Evolutionary conservation across 306 rosid genomes (phyloP), one percentile per base, ranked within the genome.

Genomic region (Malus sylvestris): DNA sequence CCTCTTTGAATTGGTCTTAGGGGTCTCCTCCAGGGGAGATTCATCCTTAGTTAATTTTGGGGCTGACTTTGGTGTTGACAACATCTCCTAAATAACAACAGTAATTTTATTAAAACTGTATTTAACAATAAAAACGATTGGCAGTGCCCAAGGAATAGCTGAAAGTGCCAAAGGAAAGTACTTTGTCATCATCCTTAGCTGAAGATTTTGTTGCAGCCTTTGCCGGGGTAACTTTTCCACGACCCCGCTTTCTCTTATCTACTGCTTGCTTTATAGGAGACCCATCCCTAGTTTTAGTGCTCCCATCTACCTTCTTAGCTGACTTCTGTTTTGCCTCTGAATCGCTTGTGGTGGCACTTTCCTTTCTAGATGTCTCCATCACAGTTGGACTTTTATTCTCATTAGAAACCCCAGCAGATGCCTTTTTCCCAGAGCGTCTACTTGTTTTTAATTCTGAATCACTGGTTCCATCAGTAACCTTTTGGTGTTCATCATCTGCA

Each of bases 1-100:
- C 85, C 96, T 86, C 88, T 94, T 94, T 79, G 85, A 81, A 79
- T 62, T 83, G 65, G 85, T 67, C 89, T 84, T 91, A 0, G 90
- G 82, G 71, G 89, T 83, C 84, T 75, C 86, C 83, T 87, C 90
- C 52, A 23, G 73, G 18, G 76, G 65, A 68, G 45, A 49, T 74
- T 78, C 88, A 59, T 79, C 88, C 72, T 90, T 90, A 25, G 81
- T 81, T 74, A 83, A 75, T 85, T 88, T 91, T 13, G 66, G 14
- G 53, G 75, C 83, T 29, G 86, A 76, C 83, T 86, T 90, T 2
- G 81, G 88, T 12, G 85, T 80, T 77, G 89, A 75, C 55, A 81
- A 64, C 9, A 40, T 73, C 83, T 87, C 88, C 94, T 90, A 63
- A 65, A 83, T 6, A 71, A 79, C 18, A 64, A 75, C 49, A 70